Percentiles rank a stretch among this genome's conserved stretches.
Evolutionary conservation across 441 rosid genomes (phyloP).

Genomic region (Pelargonium myrrhifolium): DNA sequence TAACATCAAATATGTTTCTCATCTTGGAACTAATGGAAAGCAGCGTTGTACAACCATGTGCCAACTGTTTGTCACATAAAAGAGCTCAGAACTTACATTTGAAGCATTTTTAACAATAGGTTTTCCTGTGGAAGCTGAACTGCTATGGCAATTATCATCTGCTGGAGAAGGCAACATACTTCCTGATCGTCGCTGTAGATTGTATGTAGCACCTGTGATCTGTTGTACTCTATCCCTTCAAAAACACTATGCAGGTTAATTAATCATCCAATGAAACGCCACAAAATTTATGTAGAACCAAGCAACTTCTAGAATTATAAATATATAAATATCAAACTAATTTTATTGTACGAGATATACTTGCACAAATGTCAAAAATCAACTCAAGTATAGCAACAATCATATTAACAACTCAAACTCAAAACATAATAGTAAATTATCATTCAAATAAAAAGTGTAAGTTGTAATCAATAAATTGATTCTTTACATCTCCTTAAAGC

Average conservation of each 20-base stretch:
- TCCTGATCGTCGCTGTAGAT: slow-evolving; percentile 44
- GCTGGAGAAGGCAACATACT: slow-evolving; percentile 51
- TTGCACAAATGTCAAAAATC: too few relatives aligned
- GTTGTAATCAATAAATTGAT: not conserved
- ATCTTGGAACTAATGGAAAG: too few relatives aligned
- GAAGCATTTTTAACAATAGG: slow-evolving; percentile 30
- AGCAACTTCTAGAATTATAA: too few relatives aligned
- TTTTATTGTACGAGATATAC: too few relatives aligned
- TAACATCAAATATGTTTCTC: too few relatives aligned
- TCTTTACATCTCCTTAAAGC: not conserved
- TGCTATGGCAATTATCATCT: slow-evolving; percentile 40
- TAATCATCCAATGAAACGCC: slow-evolving; percentile 11
- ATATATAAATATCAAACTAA: too few relatives aligned
- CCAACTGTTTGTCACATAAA: too few relatives aligned
- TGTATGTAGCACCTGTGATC: slow-evolving; percentile 46
- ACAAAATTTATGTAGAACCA: too few relatives aligned
- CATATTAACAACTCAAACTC: not conserved
- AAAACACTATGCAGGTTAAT: slow-evolving; percentile 20
- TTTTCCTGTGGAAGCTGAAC: slow-evolving; percentile 37
- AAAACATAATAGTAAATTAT: not conserved
- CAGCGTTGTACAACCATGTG: too few relatives aligned
- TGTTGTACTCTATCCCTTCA: slow-evolving; percentile 50
- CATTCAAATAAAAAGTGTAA: not conserved
- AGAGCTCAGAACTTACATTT: slow-evolving; percentile 32
- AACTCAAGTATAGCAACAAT: not conserved